Conservation (phyloP, 176 grass and related monocot genomes). For the Pontederia paniculata region DNA sequence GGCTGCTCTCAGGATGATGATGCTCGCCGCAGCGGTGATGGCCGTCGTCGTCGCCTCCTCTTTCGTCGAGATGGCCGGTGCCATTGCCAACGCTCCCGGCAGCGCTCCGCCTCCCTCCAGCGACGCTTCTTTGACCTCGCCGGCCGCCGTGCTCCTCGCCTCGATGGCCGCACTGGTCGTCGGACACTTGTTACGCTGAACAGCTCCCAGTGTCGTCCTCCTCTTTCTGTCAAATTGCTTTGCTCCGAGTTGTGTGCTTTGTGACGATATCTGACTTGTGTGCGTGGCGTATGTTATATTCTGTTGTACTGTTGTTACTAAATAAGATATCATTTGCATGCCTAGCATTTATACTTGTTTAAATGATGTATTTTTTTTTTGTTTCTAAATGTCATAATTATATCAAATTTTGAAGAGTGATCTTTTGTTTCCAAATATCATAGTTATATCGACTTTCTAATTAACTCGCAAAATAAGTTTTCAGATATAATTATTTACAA, state of each 20-base stretch:
- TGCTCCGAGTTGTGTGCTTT: neutral
- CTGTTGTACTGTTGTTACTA: too few species aligned
- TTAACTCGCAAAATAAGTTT: too few species aligned
- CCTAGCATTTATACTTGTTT: too few species aligned
- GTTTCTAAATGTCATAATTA: too few species aligned
- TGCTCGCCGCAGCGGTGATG: slow-evolving; percentile 33
- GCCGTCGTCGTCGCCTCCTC: slow-evolving; percentile 36
- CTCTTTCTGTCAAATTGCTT: neutral
- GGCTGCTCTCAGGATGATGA: slow-evolving; percentile 38
- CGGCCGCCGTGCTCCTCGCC: slow-evolving; percentile 30
- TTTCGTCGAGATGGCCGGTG: slow-evolving; percentile 23
- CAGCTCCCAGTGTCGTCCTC: neutral
- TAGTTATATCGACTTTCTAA: too few species aligned
- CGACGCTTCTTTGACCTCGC: slow-evolving; percentile 26
- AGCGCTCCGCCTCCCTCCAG: slow-evolving; percentile 33
- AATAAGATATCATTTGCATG: too few species aligned
- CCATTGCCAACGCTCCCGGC: slow-evolving; percentile 22
- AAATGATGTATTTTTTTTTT: too few species aligned
- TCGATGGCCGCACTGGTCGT: slow-evolving; percentile 34
- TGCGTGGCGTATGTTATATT: too few species aligned
- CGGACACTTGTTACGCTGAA: slow-evolving; percentile 51
- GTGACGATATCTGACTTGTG: too few species aligned
- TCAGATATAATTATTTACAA: too few species aligned
- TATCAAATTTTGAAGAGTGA: too few species aligned
- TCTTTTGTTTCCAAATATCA: too few species aligned